Base-by-base conservation (phyloP, 2,329 filamentous ascomycete genomes). In the Monilinia fructicola region DNA sequence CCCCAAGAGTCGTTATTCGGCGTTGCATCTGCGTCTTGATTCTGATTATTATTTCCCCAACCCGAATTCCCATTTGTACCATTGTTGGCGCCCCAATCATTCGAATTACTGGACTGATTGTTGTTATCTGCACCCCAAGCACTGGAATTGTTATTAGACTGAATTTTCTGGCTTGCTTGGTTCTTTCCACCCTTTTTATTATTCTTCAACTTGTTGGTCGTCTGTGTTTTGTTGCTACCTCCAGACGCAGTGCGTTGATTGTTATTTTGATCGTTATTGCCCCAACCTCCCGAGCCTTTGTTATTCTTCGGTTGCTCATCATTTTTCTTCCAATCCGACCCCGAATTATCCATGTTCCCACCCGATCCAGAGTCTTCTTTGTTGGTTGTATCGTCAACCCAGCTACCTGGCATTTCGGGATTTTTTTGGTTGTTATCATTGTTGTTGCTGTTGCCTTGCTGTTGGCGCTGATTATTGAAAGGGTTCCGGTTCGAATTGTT, bases 321-420 rank as follows among this genome's bases (percentile, higher is more conserved):
- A 14, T 48, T 40, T 26, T 53, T 48, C 9, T 48, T 48, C 54
- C 63, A 66, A 18, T 26, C n/a, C 1, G 46, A 54, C 28, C 44
- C 35, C 16, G 26, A 54, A 48, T 46, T 38, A n/a, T 40, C 42
- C 42, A 58, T 67, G 18, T 59, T 46, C 12, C 46, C 42, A 18
- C 21, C 46, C 38, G 28, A 21, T 31, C 52, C 44, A 18, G 55
- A 54, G 12, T 44, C 54, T 60, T 40, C 55, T 12, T 67, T 52
- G 4, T 67, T 63, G 38, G 56, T 63, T 38, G 28, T n/a, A 38
- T 68, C 60, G 52, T 70, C 63, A 12, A 58, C 28, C 68, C 69
- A 70, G 12, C 54, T 40, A 52, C 68, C 68, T n/a, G 68, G 68
- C 63, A 70, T 65, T 31, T 54, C 35, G n/a, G 44, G 40, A 38